These are phyloP conservation scores for Daldinia caldariorum DNA, from an alignment of 495 filamentous ascomycete species.

Conservation along the genomic window DNA sequence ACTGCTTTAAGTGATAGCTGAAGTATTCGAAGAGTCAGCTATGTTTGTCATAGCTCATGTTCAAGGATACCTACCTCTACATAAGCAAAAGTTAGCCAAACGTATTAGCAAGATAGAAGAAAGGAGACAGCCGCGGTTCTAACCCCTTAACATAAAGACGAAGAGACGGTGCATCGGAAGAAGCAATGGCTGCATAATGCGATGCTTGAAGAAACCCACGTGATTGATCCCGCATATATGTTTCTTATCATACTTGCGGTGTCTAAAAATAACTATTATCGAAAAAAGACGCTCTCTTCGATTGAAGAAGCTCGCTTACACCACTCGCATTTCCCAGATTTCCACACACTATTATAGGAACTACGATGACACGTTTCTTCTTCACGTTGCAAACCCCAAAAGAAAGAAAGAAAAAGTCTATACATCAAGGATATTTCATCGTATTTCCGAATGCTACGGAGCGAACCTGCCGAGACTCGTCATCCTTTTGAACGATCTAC, in stretches of 20 bases:
- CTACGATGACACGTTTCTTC: conserved; percentile 32
- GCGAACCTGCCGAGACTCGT: conserved; percentile 38
- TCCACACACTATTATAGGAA: not conserved
- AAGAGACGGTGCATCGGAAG: not conserved
- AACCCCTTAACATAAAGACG: conserved; percentile 4
- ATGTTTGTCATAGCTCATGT: not conserved
- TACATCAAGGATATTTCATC: conserved; percentile 20
- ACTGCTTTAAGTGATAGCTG: not conserved
- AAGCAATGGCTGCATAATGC: not conserved
- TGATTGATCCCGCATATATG: not conserved
- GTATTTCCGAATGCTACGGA: conserved; percentile 26
- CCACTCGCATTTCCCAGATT: not conserved
- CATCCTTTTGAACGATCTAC: conserved; percentile 36
- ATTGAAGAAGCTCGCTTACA: not conserved
- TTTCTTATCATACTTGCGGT: not conserved
- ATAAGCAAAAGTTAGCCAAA: too few species aligned
- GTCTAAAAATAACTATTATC: not conserved
- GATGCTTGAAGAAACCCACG: not conserved
- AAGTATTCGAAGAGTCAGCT: not conserved
- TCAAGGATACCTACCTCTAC: too few species aligned
- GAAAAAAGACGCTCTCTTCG: not conserved
- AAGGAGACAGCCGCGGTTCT: not conserved
- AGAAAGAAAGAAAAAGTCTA: not conserved
- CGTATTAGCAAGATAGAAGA: not conserved
- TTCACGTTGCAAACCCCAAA: conserved; percentile 24